These are phyloP conservation scores for Fusarium sp. DNA, from an alignment of 2,329 filamentous ascomycete genomes.

Conservation along the genomic window DNA sequence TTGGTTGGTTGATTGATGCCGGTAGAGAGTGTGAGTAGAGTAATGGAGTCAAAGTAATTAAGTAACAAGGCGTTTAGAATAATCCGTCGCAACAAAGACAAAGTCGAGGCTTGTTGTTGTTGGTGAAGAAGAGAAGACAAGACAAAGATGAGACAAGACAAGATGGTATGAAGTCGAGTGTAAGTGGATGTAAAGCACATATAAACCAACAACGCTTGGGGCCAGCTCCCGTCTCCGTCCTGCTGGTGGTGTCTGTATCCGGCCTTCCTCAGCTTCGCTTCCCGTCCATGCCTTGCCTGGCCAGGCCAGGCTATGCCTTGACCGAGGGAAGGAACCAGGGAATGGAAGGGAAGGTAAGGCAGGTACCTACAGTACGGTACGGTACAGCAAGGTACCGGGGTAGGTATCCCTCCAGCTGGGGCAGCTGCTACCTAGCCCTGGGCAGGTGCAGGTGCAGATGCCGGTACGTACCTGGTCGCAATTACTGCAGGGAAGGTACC, in stretches of 20 bases:
- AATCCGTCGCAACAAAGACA: too few relatives aligned
- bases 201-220: neutral
- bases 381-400: neutral
- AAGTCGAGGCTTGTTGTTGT: neutral
- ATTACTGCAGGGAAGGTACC: neutral
- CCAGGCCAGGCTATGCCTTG: slow-evolving; percentile 7
- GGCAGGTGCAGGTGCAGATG: neutral
- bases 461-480: neutral
- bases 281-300: neutral
- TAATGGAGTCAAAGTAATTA: neutral
- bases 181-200: slow-evolving; percentile 23
- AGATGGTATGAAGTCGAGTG: slow-evolving; percentile 16
- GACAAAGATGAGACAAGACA: slow-evolving; percentile 7
- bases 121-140: slow-evolving; percentile 2
- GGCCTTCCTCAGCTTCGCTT: slow-evolving; percentile 19
- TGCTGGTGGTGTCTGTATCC: slow-evolving; percentile 19
- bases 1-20: neutral
- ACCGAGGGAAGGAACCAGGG: neutral
- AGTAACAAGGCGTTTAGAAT: neutral
- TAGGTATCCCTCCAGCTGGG: neutral
- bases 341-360: slow-evolving; percentile 5
- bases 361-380: slow-evolving; percentile 5
- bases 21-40: neutral
- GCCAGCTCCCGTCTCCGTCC: slow-evolving; percentile 19
- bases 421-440: neutral